Evolutionary conservation across 2,329 filamentous ascomycete species (phyloP), one percentile per base, ranked within the genome.

Genomic region (Ceratocystis colombiana): DNA sequence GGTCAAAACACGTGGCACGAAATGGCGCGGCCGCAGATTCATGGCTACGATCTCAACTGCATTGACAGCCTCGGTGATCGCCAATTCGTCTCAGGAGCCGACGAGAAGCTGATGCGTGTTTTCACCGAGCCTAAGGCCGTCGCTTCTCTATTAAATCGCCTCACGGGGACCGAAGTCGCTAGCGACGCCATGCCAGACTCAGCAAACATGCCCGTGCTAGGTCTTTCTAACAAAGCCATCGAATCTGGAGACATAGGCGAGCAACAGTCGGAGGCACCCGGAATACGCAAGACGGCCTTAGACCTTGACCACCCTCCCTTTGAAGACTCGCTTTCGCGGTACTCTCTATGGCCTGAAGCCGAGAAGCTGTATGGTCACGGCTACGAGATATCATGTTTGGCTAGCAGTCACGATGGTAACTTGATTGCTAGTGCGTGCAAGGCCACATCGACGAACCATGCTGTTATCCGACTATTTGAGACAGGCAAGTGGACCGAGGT

Each of bases 311-410:
- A 88, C 70, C 92, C 94, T 10, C 93, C 94, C 0, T 82, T 90
- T 45, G 94, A 99, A 75, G 94, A 97, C 74, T 87, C 90, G 65
- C 84, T 99, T 1, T 88, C 91, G 28, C 86, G 92, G 7, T 87
- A 95, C 74, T 96, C 94, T 0, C 84, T 99, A 41, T 99, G 92
- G 91, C 94, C 94, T 2, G 94, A 99, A 74, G 85, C 85, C 5
- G 94, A 99, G 75, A 99, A 99, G 77, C 82, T 99, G 1, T 99
- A 99, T 76, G 94, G 94, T 1, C 94, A 99, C 76, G 94, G 94
- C 37, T 96, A 96, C 76, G 94, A 99, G 75, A 93, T 99, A 62
- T 96, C 90, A 1, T 88, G 90, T 46, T 84, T 96, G 17, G 89
- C 92, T 10, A 83, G 87, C 6, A 90, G 85, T 72, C 83, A 89